phyloP scores from a whole-genome alignment of 2,329 filamentous ascomycete species.

The Penicillium griseofulvum region DNA sequence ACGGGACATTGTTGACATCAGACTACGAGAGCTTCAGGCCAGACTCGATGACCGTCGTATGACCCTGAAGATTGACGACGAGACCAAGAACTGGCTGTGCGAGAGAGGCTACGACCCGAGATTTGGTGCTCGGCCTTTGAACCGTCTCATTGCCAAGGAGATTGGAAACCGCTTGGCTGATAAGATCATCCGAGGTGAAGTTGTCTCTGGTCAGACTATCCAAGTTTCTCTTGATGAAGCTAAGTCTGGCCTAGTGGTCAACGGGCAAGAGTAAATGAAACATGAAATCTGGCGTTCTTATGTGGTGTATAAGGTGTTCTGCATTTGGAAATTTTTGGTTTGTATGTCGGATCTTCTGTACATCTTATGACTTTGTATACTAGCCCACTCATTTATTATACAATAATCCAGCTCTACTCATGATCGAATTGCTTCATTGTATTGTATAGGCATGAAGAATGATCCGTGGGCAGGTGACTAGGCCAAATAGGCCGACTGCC shows the following conservation, averaged over 20 bases:
- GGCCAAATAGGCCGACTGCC: neutral
- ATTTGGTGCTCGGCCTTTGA: slow-evolving; percentile 86
- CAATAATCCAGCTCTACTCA: slow-evolving; percentile 8
- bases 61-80: slow-evolving; percentile 64
- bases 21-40: slow-evolving; percentile 76
- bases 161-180: slow-evolving; percentile 87
- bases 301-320: slow-evolving; percentile 5
- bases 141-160: slow-evolving; percentile 84
- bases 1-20: slow-evolving; percentile 89
- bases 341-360: slow-evolving; percentile 2
- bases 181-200: slow-evolving; percentile 81
- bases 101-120: slow-evolving; percentile 86
- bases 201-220: slow-evolving; percentile 73
- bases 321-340: neutral
- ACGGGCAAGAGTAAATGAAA: slow-evolving; percentile 19
- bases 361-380: slow-evolving; percentile 14
- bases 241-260: slow-evolving; percentile 57
- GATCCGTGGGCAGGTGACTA: neutral
- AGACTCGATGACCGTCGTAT: slow-evolving; percentile 85
- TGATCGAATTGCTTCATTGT: neutral
- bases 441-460: neutral
- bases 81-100: slow-evolving; percentile 81
- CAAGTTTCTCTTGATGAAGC: slow-evolving; percentile 66
- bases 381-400: slow-evolving; percentile 8
- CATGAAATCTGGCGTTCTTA: slow-evolving; percentile 4